Evolutionary conservation across 1,284 basidiomycete genomes (phyloP), one percentile per base, ranked within the genome.

Genomic region (Schizophyllum commune): DNA sequence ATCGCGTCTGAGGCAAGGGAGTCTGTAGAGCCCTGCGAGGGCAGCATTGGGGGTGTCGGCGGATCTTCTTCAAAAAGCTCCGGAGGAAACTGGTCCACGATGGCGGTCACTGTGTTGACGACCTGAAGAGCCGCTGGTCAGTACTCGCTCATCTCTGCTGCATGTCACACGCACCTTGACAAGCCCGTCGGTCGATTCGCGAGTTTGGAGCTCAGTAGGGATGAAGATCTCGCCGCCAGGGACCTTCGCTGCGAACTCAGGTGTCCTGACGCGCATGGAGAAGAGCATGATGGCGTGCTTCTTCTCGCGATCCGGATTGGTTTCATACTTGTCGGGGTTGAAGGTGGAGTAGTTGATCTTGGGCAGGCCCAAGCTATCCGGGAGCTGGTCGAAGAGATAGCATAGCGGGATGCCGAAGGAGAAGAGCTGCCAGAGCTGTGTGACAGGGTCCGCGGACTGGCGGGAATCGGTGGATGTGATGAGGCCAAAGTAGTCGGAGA

Each of bases 361-460:
- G 55, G 84, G 82, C 64, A 81, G 79, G 62, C 76, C 76, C 52
- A 70, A 69, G 33, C 83, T 83, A 72, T 61, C 82, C 32, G 91
- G 90, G 62, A 96, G 86, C 70, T 90, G 86, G 77, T 99, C 97
- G 82, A 92, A 96, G 68, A 99, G 88, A 76, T 90, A 95, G 78
- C 94, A 96, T 65, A 99, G 89, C 47, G 96, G 91, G 34, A 93
- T 89, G 64, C 97, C 96, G 54, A 96, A 84, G 47, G 94, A 89
- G 75, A 99, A 92, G 71, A 91, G 87, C 71, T 96, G 92, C 88
- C 95, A 96, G 58, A 98, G 86, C 74, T 96, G 93, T 53, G 92
- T 89, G 68, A 99, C 96, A 52, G 89, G 89, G 75, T 92, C 90
- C 52, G 88, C 88, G 33, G 88, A 90, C 71, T 86, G 84, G 63